Evolutionary conservation across 73 alveolate genomes (phyloP), one percentile per base, ranked within the genome.

Genomic region (Blepharisma japonicum): DNA sequence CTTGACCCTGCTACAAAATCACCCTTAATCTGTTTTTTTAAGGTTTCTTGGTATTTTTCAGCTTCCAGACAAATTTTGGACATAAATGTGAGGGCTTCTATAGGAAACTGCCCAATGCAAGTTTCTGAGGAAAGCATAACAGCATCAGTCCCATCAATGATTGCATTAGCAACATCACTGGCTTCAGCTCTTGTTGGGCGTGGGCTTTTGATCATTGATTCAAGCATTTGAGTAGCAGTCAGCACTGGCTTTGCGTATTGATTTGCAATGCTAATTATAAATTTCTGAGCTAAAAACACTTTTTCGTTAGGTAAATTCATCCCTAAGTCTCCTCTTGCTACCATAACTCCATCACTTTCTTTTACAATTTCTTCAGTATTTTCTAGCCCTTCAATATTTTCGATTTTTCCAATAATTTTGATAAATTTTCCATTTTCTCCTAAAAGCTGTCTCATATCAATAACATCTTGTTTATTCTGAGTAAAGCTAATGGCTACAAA

Each of bases 101-200:
- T 71, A 11, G 98, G 97, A 77, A 89, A 95, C 47, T 85, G 79
- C 42, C 97, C 97, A 55, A 56, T 80, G 23, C 94, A 94, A 53
- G 97, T 88, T 83, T 95, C 99, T 25, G 97, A 94, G 68, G 97
- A 91, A 72, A 95, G 91, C 97, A 95, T 88, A 78, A 91, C 95
- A 48, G 92, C 91, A 53, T 94, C 97, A 51, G 95, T 77, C 6
- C 99, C 99, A 76, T 95, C 99, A 66, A 92, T 49, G 20, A 95
- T 90, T 39, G 98, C 99, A 74, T 95, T 95, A 68, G 98, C 97
- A 56, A 93, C 91, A 77, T 95, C 99, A 55, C 92, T 74, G 45
- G 96, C 98, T 82, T 96, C 98, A 21, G 99, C 99, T 80, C 99
- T 94, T 46, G 99, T 97, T 54, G 99, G 99, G 92, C 98, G 87